phyloP scores from a whole-genome alignment of 2,329 filamentous ascomycete genomes.

The Acephala macrosclerotiorum region DNA sequence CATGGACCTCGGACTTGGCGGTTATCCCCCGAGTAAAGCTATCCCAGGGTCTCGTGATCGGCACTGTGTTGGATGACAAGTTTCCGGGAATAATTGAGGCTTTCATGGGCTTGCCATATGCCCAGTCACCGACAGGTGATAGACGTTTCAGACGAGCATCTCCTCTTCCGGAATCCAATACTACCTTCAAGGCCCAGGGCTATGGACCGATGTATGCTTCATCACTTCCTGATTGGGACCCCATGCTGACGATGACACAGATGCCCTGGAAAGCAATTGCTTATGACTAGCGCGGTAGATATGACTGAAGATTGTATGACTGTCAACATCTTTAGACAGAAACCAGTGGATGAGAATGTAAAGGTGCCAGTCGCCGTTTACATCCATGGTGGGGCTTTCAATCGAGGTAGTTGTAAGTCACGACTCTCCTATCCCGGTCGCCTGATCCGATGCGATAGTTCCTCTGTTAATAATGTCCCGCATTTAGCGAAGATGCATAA shows the following conservation, averaged over 20 bases:
- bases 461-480: slow-evolving; percentile 47
- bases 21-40: slow-evolving; percentile 27
- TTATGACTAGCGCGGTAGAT: slow-evolving; percentile 34
- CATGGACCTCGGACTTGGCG: neutral
- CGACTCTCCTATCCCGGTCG: slow-evolving; percentile 53
- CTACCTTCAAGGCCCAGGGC: slow-evolving; percentile 43
- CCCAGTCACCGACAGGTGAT: slow-evolving; percentile 53
- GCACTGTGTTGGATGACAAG: slow-evolving; percentile 36
- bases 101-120: slow-evolving; percentile 58
- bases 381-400: slow-evolving; percentile 69
- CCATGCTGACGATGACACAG: slow-evolving; percentile 15
- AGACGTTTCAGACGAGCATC: slow-evolving; percentile 49
- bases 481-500: slow-evolving; percentile 59
- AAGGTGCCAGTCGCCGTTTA: slow-evolving; percentile 60
- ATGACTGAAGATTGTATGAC: slow-evolving; percentile 58
- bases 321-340: slow-evolving; percentile 53
- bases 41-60: slow-evolving; percentile 43
- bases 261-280: slow-evolving; percentile 47
- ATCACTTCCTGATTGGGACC: neutral
- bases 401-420: slow-evolving; percentile 46
- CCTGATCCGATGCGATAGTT: slow-evolving; percentile 49
- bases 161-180: slow-evolving; percentile 38
- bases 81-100: slow-evolving; percentile 46
- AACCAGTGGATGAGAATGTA: slow-evolving; percentile 35
- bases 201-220: slow-evolving; percentile 45